phyloP scores from a whole-genome alignment of 345 rosid genomes.

The Eucalyptus guilfoylei region DNA sequence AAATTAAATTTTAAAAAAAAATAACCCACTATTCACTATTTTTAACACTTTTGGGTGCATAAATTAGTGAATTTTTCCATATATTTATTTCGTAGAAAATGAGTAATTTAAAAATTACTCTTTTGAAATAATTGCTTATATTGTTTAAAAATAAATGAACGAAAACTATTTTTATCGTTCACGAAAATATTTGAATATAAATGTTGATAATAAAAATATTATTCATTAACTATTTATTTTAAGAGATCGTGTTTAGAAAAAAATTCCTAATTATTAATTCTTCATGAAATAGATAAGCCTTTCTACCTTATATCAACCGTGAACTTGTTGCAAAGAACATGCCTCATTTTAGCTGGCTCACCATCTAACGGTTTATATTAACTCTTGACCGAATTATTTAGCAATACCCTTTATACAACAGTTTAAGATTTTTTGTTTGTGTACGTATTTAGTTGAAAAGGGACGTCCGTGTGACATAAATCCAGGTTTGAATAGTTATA shows the following conservation, averaged over 20 bases:
- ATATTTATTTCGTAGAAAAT: no score
- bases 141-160: no score
- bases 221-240: no score
- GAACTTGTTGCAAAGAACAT: neutral
- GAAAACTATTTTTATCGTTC: accelerated
- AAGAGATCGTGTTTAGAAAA: no score
- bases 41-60: neutral
- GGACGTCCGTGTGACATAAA: neutral
- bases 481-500: neutral
- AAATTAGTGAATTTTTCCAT: no score
- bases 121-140: no score
- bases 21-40: neutral
- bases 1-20: no score
- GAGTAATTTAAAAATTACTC: no score
- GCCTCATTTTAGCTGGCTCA: neutral
- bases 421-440: neutral
- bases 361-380: neutral
- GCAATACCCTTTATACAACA: neutral
- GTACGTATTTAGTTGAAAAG: neutral
- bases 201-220: no score
- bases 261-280: no score
- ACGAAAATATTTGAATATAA: accelerated
- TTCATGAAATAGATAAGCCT: neutral
- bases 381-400: neutral
- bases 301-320: neutral